Conservation (phyloP, 2,329 filamentous ascomycete species). For the Pseudocercospora cruenta region DNA sequence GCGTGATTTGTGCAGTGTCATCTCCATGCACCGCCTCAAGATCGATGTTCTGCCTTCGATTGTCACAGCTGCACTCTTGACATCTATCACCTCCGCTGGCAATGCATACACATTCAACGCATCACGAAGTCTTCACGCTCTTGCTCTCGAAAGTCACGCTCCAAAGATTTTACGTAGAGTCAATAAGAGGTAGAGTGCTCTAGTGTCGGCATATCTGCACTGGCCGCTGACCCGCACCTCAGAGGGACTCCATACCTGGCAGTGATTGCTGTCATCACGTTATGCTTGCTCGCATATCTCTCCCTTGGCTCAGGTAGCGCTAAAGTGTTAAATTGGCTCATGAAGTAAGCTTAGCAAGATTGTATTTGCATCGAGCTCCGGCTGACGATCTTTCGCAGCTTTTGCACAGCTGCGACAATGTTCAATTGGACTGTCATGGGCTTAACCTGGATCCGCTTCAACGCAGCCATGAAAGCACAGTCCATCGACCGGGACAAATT, state of each 20-base stretch:
- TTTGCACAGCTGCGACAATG: conserved; percentile 5
- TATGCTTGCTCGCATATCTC: not conserved
- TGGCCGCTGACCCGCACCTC: not conserved
- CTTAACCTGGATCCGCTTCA: conserved; percentile 1
- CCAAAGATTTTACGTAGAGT: not conserved
- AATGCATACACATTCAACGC: not conserved
- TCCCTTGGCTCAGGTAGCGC: not conserved
- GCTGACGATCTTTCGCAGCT: not conserved
- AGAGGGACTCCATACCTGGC: not conserved
- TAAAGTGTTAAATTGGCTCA: not conserved
- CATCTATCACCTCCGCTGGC: not conserved
- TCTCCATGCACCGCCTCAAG: not conserved
- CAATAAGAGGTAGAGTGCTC: not conserved
- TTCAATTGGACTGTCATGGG: conserved; percentile 3
- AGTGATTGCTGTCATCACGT: not conserved
- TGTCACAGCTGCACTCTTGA: not conserved
- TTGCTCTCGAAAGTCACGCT: not conserved
- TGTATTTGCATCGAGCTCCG: too few species aligned
- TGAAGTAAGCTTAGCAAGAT: not conserved
- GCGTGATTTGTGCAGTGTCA: not conserved
- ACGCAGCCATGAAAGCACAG: conserved; percentile 1
- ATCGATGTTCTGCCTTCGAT: not conserved
- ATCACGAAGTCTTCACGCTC: not conserved
- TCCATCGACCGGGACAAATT: not conserved
- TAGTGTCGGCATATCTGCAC: not conserved